Evolutionary conservation across 2,329 filamentous ascomycete species (phyloP), one percentile per base, ranked within the genome.

Genomic region (Fonsecaea monophora): DNA sequence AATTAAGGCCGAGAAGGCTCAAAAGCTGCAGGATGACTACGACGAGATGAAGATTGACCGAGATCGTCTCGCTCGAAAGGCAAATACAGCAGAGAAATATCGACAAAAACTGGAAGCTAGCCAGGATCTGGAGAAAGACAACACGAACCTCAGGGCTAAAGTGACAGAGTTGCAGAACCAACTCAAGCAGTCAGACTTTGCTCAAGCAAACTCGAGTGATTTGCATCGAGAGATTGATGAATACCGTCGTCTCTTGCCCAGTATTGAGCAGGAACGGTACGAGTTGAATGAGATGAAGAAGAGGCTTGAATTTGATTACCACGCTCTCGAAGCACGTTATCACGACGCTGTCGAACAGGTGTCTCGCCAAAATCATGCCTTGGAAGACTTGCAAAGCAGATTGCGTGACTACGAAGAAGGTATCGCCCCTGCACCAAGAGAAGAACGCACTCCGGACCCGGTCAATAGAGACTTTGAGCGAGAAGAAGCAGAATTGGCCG

Each of bases 21-120:
- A 72, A 58, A 81, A 80, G 65, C 70, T 83, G 12, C 81, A 82
- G 62, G 82, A 84, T 72, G 80, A 83, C 69, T 82, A 82, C 67
- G 81, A 83, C 66, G 80, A 82, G 67, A 77, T 83, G 42, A 82
- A 82, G 68, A 81, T 78, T 8, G 80, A 83, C 50, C 75, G 80
- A 64, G 81, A 82, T 34, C 78, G 82, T 55, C 74, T 83, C 15
- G 77, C 78, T 4, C 78, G 80, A 62, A 83, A 82, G 68, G 82
- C 81, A 4, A 83, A 84, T 56, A 78, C 81, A 0, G 80, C 80
- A 1, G 81, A 83, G 66, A 83, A 83, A 68, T 83, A 83, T 67
- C 78, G 80, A 60, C 81, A 82, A 66, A 83, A 84, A 70, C 73
- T 83, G 10, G 80, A 83, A 70, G 79, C 80, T 40, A 82, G 78